Evolutionary conservation across 352 stramenopile species (phyloP).

Genomic region (Globisporangium echinulatum): DNA sequence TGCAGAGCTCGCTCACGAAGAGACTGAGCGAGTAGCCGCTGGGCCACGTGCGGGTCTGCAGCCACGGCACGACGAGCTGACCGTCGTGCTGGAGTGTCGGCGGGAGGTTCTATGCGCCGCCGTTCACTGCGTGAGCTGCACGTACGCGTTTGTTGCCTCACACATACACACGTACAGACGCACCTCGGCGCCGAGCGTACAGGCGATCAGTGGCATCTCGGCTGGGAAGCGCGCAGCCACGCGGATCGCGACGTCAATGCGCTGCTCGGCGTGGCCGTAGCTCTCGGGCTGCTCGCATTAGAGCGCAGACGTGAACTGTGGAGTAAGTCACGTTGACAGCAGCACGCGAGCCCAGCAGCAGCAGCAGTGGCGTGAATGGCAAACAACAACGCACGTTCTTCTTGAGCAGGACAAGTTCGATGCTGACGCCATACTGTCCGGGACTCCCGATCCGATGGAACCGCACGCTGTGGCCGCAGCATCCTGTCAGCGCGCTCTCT

Average conservation of each 20-base stretch:
- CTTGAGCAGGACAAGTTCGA: constrained; percentile 32
- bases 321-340: too few relatives aligned
- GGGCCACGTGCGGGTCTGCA: constrained; percentile 43
- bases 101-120: constrained; percentile 31
- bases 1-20: constrained; percentile 49
- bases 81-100: constrained; percentile 24
- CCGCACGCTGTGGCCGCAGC: constrained; percentile 13
- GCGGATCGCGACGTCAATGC: constrained; percentile 38
- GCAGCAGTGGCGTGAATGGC: not conserved
- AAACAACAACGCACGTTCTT: constrained; percentile 23
- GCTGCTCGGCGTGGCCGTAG: constrained; percentile 21
- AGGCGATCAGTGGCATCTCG: constrained; percentile 36
- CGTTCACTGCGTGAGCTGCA: too few relatives aligned
- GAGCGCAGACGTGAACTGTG: not conserved
- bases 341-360: not conserved
- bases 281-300: constrained; percentile 23
- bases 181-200: constrained; percentile 42
- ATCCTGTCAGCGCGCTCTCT: not conserved
- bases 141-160: not conserved
- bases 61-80: constrained; percentile 41
- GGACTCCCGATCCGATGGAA: constrained; percentile 22
- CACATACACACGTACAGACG: not conserved
- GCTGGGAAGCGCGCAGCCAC: constrained; percentile 33
- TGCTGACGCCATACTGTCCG: constrained; percentile 18
- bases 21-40: constrained; percentile 37